phyloP scores from a whole-genome alignment of 169 alveolate genomes.

The Cryptosporidium ryanae region DNA sequence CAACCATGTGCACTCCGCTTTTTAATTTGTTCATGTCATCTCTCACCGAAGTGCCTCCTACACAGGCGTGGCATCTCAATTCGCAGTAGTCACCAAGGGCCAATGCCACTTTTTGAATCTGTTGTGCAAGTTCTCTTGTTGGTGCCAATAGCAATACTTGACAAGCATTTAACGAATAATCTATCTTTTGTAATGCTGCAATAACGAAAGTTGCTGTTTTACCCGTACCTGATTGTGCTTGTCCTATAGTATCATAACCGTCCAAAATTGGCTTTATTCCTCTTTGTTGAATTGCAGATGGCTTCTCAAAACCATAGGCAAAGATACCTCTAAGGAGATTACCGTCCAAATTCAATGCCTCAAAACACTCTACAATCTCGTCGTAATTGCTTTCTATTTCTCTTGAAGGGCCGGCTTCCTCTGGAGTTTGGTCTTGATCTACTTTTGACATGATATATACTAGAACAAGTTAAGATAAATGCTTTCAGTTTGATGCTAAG shows the following conservation, averaged over 20 bases:
- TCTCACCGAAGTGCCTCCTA: slow-evolving; percentile 98
- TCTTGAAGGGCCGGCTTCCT: slow-evolving; percentile 62
- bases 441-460: slow-evolving; percentile 20
- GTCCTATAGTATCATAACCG: slow-evolving; percentile 98
- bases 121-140: slow-evolving; percentile 99
- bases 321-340: slow-evolving; percentile 95
- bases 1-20: slow-evolving; percentile 98
- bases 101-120: slow-evolving; percentile 93
- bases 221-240: slow-evolving; percentile 99
- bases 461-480: too few species aligned
- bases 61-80: slow-evolving; percentile 95
- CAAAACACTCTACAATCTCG: slow-evolving; percentile 95
- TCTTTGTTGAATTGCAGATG: slow-evolving; percentile 98
- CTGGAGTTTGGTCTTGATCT: slow-evolving; percentile 41
- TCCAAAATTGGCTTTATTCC: slow-evolving; percentile 98
- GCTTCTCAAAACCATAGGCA: slow-evolving; percentile 99
- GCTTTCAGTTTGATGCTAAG: too few species aligned
- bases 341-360: slow-evolving; percentile 93
- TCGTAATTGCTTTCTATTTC: slow-evolving; percentile 93
- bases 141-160: slow-evolving; percentile 98
- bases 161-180: slow-evolving; percentile 89
- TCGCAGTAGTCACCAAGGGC: slow-evolving; percentile 92
- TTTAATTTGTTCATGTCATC: slow-evolving; percentile 95
- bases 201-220: slow-evolving; percentile 98
- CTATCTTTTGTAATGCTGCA: slow-evolving; percentile 94